Conservation (phyloP, 192 early-diverging fungal species). For the Ambispora gerdemannii region DNA sequence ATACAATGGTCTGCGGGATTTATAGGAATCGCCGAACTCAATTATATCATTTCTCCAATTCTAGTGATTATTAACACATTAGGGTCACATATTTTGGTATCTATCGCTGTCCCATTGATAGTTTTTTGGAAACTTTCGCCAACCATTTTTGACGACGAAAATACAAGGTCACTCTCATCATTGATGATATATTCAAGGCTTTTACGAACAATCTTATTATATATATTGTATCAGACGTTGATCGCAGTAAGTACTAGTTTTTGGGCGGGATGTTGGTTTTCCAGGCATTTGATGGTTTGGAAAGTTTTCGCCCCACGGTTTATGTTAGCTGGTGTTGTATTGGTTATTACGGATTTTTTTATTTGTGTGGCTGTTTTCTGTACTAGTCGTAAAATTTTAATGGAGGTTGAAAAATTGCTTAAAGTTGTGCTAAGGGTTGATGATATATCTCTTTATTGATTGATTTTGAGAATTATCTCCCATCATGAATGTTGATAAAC, state of each 20-base stretch:
- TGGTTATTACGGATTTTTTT: slow-evolving; percentile 38
- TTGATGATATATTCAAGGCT: slow-evolving; percentile 42
- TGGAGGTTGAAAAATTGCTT: no score
- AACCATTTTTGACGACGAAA: slow-evolving; percentile 32
- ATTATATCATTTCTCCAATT: slow-evolving; percentile 62
- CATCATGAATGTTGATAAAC: no score
- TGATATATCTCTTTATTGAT: no score
- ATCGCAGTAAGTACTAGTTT: slow-evolving; percentile 47
- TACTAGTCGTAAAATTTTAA: no score
- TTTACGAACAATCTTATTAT: slow-evolving; percentile 42
- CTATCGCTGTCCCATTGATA: slow-evolving; percentile 54
- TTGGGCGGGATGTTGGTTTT: slow-evolving; percentile 64
- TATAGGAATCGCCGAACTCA: slow-evolving; percentile 74
- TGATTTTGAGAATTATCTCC: no score
- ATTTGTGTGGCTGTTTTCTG: no score
- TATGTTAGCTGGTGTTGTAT: slow-evolving; percentile 51
- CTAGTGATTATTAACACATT: slow-evolving; percentile 80
- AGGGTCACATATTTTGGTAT: slow-evolving; percentile 53
- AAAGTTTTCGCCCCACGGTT: slow-evolving; percentile 92
- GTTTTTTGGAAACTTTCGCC: slow-evolving; percentile 56
- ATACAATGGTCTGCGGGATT: slow-evolving; percentile 90
- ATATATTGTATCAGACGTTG: slow-evolving; percentile 48
- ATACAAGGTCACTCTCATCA: slow-evolving; percentile 29
- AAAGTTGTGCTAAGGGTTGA: no score
- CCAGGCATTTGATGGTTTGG: slow-evolving; percentile 97